These are phyloP conservation scores for Sporothrix globosa DNA, from an alignment of 2,329 filamentous ascomycete genomes.

Conservation along the genomic window DNA sequence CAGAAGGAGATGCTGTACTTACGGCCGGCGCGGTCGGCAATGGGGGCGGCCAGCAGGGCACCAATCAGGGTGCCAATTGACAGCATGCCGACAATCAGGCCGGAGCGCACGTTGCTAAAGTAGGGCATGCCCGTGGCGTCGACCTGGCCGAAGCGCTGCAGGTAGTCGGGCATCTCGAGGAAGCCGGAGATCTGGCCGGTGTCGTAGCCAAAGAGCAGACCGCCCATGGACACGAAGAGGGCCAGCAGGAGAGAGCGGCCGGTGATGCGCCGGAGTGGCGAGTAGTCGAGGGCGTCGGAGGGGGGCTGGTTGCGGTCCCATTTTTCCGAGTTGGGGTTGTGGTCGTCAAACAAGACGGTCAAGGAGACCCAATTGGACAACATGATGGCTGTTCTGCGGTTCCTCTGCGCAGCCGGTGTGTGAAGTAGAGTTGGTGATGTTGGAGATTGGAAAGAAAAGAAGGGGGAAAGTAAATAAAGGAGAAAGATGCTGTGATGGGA, in stretches of 20 bases:
- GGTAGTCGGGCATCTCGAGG: constrained; percentile 57
- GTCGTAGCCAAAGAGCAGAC: constrained; percentile 55
- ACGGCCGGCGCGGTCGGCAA: constrained; percentile 62
- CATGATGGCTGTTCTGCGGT: background rate
- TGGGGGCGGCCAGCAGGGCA: constrained; percentile 56
- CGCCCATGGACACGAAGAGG: constrained; percentile 36
- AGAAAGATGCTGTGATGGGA: background rate
- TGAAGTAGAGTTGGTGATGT: background rate
- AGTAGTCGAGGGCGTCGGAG: constrained; percentile 33
- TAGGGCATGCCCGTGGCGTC: constrained; percentile 46
- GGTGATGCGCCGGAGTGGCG: constrained; percentile 32
- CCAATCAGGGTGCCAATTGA: constrained; percentile 61
- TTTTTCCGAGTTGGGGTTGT: constrained; percentile 31
- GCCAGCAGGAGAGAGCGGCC: constrained; percentile 31
- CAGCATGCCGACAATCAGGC: constrained; percentile 60
- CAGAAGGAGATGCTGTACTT: constrained; percentile 58
- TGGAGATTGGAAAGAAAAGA: no score
- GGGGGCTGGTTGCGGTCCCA: constrained; percentile 29
- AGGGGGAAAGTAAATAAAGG: background rate
- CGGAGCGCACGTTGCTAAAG: constrained; percentile 50
- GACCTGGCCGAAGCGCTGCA: constrained; percentile 57
- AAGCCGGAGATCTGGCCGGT: constrained; percentile 62
- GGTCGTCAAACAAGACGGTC: constrained; percentile 33
- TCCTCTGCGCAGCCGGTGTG: background rate
- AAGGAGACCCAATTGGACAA: constrained; percentile 23